Evolutionary conservation across 805 yeast species (phyloP).

Genomic region (Barnettozyma botsteinii): DNA sequence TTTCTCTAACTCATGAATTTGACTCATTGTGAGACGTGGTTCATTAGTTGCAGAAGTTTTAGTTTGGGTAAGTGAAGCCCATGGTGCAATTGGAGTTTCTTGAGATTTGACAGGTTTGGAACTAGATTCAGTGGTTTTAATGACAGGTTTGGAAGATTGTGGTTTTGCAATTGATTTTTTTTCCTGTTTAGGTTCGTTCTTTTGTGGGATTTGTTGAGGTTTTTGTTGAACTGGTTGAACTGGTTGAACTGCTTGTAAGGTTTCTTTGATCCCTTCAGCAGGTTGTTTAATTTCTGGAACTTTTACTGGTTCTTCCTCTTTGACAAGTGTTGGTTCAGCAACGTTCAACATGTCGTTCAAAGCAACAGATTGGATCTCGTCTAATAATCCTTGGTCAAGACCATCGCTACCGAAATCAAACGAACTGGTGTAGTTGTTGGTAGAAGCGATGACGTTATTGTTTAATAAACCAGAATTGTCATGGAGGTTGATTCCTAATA

Average conservation of each 20-base stretch:
- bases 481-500: conserved; percentile 3
- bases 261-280: background rate
- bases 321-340: too few species aligned
- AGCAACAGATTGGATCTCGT: conserved; percentile 35
- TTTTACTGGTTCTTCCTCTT: conserved; percentile 22
- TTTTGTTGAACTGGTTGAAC: background rate
- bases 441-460: background rate
- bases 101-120: conserved; percentile 3
- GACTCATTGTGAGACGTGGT: conserved; percentile 44
- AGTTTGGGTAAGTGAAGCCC: conserved; percentile 36
- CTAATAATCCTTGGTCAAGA: conserved; percentile 28
- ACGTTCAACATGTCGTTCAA: conserved; percentile 36
- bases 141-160: conserved; percentile 1
- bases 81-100: conserved; percentile 37
- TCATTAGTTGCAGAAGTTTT: conserved; percentile 7
- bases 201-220: background rate
- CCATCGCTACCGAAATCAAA: conserved; percentile 4
- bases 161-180: conserved; percentile 3
- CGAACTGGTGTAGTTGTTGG: too few species aligned
- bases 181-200: background rate
- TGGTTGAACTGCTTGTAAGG: background rate
- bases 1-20: conserved; percentile 44
- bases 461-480: conserved; percentile 19
- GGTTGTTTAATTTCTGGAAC: background rate
- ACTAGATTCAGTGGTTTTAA: background rate